Conservation (phyloP, 768 basidiomycete species). For the Mycena polygramma region DNA sequence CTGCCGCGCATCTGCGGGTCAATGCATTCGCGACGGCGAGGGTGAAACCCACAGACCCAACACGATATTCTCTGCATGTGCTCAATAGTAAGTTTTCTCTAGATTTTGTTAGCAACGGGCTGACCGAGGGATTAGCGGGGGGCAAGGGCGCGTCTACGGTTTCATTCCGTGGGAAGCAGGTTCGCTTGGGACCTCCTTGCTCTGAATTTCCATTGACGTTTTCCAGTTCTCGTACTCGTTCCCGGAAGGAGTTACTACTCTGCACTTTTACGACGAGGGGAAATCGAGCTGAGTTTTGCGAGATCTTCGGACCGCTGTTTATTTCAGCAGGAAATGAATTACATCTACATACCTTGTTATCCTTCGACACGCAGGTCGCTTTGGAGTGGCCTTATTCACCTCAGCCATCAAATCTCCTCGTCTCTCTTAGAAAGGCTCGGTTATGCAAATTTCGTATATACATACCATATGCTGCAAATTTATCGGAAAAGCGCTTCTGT, state of each 20-base stretch:
- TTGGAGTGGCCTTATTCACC: too few species aligned
- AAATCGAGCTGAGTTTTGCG: not conserved
- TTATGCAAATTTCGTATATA: too few species aligned
- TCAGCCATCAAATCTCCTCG: too few species aligned
- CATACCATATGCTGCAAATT: too few species aligned
- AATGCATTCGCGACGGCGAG: conserved; percentile 10
- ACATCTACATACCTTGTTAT: too few species aligned
- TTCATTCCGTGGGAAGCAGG: conserved; percentile 16
- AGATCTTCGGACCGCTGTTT: not conserved
- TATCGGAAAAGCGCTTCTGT: too few species aligned
- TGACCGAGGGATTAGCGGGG: not conserved
- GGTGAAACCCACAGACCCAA: not conserved
- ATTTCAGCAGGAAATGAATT: not conserved
- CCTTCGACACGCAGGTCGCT: too few species aligned
- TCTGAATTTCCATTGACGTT: not conserved
- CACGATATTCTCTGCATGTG: conserved; percentile 23
- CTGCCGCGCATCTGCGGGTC: not conserved
- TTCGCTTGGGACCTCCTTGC: not conserved
- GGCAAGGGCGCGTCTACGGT: not conserved
- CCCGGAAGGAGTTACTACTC: conserved; percentile 3
- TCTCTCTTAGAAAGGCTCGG: too few species aligned
- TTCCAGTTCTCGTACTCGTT: conserved; percentile 17
- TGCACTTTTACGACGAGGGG: conserved; percentile 6
- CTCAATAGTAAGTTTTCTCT: conserved; percentile 6
- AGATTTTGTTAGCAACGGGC: not conserved